Evolutionary conservation across 139 green algal species (phyloP).

Genomic region (Chlorella sp.): DNA sequence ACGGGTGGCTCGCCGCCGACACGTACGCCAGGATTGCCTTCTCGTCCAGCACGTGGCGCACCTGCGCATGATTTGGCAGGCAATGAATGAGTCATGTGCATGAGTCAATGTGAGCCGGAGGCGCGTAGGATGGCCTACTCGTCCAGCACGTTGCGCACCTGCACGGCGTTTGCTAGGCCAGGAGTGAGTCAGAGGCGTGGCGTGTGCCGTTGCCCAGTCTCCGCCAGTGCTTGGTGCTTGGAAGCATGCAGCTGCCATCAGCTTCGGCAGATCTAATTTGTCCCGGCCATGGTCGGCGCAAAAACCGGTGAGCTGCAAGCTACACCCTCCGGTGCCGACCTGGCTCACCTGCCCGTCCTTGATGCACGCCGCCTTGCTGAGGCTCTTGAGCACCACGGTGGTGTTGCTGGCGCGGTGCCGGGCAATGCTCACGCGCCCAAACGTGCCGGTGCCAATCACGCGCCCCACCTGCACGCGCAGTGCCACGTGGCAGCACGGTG

Average conservation of each 20-base stretch:
- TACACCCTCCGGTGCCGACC: background rate
- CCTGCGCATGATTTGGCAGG: slow-evolving; percentile 25
- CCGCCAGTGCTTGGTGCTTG: no score
- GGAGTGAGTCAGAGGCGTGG: background rate
- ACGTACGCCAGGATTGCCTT: slow-evolving; percentile 39
- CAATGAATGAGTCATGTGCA: background rate
- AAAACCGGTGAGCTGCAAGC: no score
- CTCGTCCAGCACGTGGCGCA: slow-evolving; percentile 68
- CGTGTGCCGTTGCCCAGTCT: background rate
- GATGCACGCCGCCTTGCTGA: slow-evolving; percentile 67
- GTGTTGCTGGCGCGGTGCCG: slow-evolving; percentile 31
- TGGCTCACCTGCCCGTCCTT: slow-evolving; percentile 59
- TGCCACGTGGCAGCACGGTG: no score
- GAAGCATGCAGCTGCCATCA: no score
- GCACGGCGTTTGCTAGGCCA: slow-evolving; percentile 1
- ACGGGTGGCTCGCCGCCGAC: slow-evolving; percentile 42
- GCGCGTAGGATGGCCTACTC: slow-evolving; percentile 67
- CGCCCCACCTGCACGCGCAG: background rate
- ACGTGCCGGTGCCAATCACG: slow-evolving; percentile 11
- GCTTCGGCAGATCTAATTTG: no score
- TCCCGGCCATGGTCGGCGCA: no score
- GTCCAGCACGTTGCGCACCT: slow-evolving; percentile 65
- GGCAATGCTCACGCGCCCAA: slow-evolving; percentile 27
- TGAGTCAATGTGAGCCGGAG: slow-evolving; percentile 51
- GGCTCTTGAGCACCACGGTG: slow-evolving; percentile 63